These are phyloP conservation scores for Hymenochaete sp. DNA, from an alignment of 1,284 basidiomycete genomes.

Conservation along the genomic window DNA sequence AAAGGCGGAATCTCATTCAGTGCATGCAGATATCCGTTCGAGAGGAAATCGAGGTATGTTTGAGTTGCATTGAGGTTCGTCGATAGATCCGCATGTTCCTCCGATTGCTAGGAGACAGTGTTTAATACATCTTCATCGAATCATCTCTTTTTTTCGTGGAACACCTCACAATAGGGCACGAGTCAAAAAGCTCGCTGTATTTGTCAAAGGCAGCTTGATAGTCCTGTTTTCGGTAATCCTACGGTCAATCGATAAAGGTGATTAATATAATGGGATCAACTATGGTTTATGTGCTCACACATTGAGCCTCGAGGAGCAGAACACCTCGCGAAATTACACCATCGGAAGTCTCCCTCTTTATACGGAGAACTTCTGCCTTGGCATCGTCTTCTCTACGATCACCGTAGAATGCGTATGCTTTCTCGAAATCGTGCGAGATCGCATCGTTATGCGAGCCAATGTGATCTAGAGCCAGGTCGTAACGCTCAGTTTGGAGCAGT, in stretches of 20 bases:
- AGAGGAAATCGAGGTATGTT: conserved; percentile 74
- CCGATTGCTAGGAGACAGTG: conserved; percentile 54
- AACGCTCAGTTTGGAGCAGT: conserved; percentile 77
- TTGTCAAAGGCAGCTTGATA: conserved; percentile 66
- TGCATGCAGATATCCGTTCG: conserved; percentile 54
- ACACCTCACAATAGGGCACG: conserved; percentile 55
- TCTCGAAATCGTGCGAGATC: conserved; percentile 50
- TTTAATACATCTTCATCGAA: conserved; percentile 5
- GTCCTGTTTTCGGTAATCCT: conserved; percentile 71
- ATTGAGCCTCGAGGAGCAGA: conserved; percentile 74
- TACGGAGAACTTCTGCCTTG: conserved; percentile 38
- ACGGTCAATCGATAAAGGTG: conserved; percentile 15
- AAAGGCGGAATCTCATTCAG: conserved; percentile 50
- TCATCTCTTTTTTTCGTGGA: conserved; percentile 3
- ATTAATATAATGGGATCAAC: conserved; percentile 3
- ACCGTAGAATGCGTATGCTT: conserved; percentile 75
- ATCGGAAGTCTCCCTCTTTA: conserved; percentile 33
- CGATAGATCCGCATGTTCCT: conserved; percentile 78
- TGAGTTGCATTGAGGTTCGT: conserved; percentile 76
- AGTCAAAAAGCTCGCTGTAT: conserved; percentile 72
- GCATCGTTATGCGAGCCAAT: conserved; percentile 26
- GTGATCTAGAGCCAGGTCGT: conserved; percentile 47
- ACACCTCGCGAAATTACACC: conserved; percentile 46
- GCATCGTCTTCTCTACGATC: conserved; percentile 68
- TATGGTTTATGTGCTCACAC: conserved; percentile 40